phyloP scores from a whole-genome alignment of 2,329 filamentous ascomycete genomes.

The Fusarium liriodendri region DNA sequence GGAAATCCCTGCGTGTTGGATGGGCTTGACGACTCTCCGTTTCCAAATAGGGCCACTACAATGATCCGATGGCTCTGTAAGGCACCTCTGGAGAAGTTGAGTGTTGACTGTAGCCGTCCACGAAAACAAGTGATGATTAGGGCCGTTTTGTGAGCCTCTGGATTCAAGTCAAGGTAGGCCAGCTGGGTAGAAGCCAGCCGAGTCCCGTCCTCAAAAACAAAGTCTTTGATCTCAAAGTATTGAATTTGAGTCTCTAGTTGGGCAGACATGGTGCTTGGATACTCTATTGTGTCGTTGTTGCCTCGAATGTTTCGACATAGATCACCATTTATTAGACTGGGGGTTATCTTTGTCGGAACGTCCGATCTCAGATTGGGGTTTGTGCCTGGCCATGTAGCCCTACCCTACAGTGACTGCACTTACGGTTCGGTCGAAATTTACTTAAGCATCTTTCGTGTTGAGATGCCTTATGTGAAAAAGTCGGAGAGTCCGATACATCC shows the following conservation, averaged over 20 bases:
- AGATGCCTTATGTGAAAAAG: neutral
- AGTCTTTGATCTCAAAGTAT: neutral
- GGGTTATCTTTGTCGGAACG: neutral
- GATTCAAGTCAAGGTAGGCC: conserved; percentile 36
- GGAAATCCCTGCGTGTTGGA: conserved; percentile 58
- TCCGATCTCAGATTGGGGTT: neutral
- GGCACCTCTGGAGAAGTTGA: conserved; percentile 57
- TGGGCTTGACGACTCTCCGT: conserved; percentile 59
- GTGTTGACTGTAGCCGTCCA: conserved; percentile 61
- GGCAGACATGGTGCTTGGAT: neutral
- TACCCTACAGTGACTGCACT: neutral
- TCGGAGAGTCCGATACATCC: neutral
- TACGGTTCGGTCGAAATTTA: neutral
- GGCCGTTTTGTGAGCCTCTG: conserved; percentile 35
- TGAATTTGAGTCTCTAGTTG: neutral
- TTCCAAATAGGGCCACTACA: conserved; percentile 59
- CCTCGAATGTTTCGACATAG: neutral
- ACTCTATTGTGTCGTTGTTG: neutral
- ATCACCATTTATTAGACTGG: neutral
- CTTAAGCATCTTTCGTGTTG: neutral
- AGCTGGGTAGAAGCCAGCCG: conserved; percentile 40
- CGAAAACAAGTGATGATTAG: conserved; percentile 67
- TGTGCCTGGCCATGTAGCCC: neutral
- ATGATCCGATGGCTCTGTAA: conserved; percentile 58
- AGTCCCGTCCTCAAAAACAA: conserved; percentile 45